Evolutionary conservation across 1,139 yeast genomes (phyloP).

Genomic region (Sugiyamaella neomexicana): DNA sequence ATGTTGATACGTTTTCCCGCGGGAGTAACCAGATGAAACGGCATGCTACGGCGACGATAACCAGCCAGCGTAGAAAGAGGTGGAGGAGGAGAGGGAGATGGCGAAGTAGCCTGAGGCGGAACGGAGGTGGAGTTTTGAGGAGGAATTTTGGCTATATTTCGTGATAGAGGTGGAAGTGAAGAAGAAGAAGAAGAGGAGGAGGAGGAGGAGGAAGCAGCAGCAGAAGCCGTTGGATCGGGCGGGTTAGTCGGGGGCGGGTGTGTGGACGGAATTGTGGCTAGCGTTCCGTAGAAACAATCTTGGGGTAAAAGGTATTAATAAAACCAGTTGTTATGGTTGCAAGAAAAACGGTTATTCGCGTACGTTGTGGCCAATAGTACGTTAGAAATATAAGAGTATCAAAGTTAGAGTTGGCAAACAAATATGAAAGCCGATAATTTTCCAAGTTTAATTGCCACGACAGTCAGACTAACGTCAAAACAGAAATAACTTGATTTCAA

Average conservation of each 20-base stretch:
- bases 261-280: not conserved
- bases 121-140: not conserved
- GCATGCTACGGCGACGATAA: constrained; percentile 21
- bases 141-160: not conserved
- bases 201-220: not conserved
- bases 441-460: too few relatives aligned
- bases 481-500: too few relatives aligned
- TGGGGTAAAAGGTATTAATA: too few relatives aligned
- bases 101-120: not conserved
- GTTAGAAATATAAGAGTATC: too few relatives aligned
- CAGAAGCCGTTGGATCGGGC: not conserved
- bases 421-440: too few relatives aligned
- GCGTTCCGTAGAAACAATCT: too few relatives aligned
- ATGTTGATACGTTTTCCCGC: constrained; percentile 29
- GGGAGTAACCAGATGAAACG: constrained; percentile 30
- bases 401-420: too few relatives aligned
- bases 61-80: not conserved
- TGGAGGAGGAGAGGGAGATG: not conserved
- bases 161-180: not conserved
- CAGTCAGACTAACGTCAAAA: too few relatives aligned
- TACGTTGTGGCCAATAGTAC: too few relatives aligned
- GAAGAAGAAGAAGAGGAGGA: not conserved
- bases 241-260: not conserved
- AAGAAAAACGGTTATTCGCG: not conserved
- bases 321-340: too few relatives aligned